Conservation (phyloP, 495 filamentous ascomycete genomes). For the Aspergillus incahuasiensis region DNA sequence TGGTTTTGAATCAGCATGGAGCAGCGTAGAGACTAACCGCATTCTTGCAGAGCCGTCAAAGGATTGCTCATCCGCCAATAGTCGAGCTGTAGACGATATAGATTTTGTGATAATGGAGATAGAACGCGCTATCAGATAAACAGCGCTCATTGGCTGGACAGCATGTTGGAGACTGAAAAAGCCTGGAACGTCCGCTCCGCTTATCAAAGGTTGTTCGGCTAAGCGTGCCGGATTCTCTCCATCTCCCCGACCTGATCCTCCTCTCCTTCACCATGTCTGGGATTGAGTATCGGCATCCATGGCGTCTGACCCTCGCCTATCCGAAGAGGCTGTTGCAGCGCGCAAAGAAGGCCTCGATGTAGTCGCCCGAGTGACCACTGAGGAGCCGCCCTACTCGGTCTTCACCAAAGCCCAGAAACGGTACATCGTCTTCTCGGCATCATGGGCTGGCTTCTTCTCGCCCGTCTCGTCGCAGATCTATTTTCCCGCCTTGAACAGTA, state of each 20-base stretch:
- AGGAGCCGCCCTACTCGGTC: conserved; percentile 1
- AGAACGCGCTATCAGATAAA: not conserved
- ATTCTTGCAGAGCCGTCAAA: no score
- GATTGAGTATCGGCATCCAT: not conserved
- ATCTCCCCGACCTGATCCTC: not conserved
- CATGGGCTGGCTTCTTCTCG: conserved; percentile 31
- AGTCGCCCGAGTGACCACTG: not conserved
- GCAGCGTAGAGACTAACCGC: no score
- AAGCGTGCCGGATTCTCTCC: not conserved
- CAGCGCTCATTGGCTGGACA: not conserved
- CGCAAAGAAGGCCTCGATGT: not conserved
- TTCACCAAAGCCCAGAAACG: conserved; percentile 9
- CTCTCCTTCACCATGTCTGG: not conserved
- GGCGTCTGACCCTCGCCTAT: not conserved
- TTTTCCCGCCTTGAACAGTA: conserved; percentile 41
- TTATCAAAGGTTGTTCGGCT: not conserved
- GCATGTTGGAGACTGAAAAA: not conserved
- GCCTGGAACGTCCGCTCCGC: not conserved
- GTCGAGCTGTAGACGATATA: no score
- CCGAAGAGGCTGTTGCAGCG: not conserved
- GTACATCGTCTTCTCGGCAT: conserved; percentile 24
- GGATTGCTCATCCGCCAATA: no score
- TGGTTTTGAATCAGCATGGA: no score
- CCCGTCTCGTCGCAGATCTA: conserved; percentile 47
- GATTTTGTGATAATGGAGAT: not conserved